Base-by-base conservation (phyloP, 2,329 filamentous ascomycete genomes). In the Neurospora crassa region DNA sequence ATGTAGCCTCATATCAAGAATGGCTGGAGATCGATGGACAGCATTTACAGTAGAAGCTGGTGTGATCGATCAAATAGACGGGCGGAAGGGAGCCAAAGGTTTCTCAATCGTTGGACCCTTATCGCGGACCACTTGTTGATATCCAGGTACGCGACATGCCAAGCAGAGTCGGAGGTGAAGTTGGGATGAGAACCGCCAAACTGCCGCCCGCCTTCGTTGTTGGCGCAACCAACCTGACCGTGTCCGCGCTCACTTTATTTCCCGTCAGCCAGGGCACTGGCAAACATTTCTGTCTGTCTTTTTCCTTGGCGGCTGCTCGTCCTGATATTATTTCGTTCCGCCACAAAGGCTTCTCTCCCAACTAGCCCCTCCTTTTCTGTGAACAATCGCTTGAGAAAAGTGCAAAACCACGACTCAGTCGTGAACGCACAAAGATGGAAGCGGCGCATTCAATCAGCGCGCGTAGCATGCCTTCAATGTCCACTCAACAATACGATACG, bases 401-500 rank as follows among this genome's bases (percentile, higher is more conserved):
- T 29, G 1, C 29, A 37, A 34, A 18, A 37, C 8, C 53, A 37
- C 53, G 1, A 63, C 29, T 63, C 53, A 63, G 34, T n/a, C 29
- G 53, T 37, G 16, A 18, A 37, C 53, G 53, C 53, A n/a, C 12
- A 34, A 40, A 41, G 59, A 29, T 14, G 18, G 40, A 37, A 47
- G 43, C 24, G 12, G 42, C 10, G 24, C 24, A 24, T 41, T 43
- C 70, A 40, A 72, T 72, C 69, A 53, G 41, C 12, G 14, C 43
- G 18, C 63, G 37, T 16, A 68, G 68, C 16, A 20, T 68, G 43
- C 40, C 24, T 20, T 67, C 63, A 10, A 34, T 63, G 53, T 18
- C 29, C 7, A 67, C 34, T 34, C 70, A 67, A 68, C 70, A 37
- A 71, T 63, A 47, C 69, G 70, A 37, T n/a, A 34, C 24, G 3